phyloP scores from a whole-genome alignment of 208 protist species.

The Trypanosoma congolense region DNA sequence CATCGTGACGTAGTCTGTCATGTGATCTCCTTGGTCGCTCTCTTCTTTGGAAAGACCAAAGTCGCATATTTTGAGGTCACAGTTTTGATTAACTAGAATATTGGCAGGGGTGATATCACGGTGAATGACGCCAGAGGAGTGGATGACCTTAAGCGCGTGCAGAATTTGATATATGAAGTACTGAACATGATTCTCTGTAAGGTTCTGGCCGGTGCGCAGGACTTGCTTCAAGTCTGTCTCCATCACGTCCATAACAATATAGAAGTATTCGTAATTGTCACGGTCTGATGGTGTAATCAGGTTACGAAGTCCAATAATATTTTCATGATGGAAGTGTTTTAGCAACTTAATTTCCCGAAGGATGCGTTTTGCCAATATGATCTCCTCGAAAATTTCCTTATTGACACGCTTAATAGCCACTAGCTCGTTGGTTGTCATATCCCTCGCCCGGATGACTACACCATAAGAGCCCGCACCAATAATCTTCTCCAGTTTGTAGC shows the following conservation, averaged over 20 bases:
- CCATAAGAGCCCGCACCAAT: slow-evolving; percentile 91
- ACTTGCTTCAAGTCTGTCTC: slow-evolving; percentile 95
- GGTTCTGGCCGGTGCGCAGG: slow-evolving; percentile 82
- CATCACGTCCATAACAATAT: slow-evolving; percentile 96
- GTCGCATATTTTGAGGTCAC: slow-evolving; percentile 96
- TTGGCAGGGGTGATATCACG: slow-evolving; percentile 96
- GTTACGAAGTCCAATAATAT: slow-evolving; percentile 87
- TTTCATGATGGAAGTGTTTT: slow-evolving; percentile 86
- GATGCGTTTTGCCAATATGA: slow-evolving; percentile 90
- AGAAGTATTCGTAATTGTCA: slow-evolving; percentile 86
- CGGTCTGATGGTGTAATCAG: slow-evolving; percentile 70
- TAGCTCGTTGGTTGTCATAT: slow-evolving; percentile 64
- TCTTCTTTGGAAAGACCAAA: slow-evolving; percentile 91
- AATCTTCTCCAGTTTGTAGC: slow-evolving; percentile 85
- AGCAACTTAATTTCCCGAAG: slow-evolving; percentile 94
- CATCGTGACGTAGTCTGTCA: slow-evolving; percentile 95
- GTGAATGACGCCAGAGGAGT: slow-evolving; percentile 93
- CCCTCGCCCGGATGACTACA: slow-evolving; percentile 80
- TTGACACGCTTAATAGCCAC: slow-evolving; percentile 94
- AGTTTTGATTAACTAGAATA: slow-evolving; percentile 95
- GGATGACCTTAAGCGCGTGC: slow-evolving; percentile 91
- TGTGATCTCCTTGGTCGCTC: slow-evolving; percentile 81
- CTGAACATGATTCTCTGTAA: slow-evolving; percentile 92
- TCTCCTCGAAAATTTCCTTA: slow-evolving; percentile 93
- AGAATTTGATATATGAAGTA: slow-evolving; percentile 96